A percentile compares a stretch with the other conserved stretches of the same genome.
These are phyloP conservation scores for Phoma sp. DNA, from an alignment of 2,329 filamentous ascomycete genomes.

Conservation along the genomic window DNA sequence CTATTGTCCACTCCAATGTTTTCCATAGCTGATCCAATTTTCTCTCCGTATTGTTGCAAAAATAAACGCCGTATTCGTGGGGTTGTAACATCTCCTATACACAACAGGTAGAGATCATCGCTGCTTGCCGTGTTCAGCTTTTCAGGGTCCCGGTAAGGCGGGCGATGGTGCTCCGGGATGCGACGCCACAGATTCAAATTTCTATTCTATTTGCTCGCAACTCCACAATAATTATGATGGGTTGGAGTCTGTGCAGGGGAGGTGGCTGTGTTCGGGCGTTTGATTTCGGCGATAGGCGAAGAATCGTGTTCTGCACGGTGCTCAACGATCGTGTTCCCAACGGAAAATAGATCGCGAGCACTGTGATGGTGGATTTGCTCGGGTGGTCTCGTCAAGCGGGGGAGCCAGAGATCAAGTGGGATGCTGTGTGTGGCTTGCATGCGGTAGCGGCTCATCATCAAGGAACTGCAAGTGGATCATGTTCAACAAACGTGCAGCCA, in stretches of 20 bases:
- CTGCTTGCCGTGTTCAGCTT: constrained; percentile 19
- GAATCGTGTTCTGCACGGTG: constrained; percentile 1
- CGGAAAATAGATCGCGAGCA: constrained; percentile 1
- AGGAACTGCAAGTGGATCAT: constrained; percentile 4
- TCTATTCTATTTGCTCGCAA: constrained; percentile 16
- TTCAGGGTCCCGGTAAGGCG: constrained; percentile 25
- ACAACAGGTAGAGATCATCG: constrained; percentile 16
- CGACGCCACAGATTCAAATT: constrained; percentile 27
- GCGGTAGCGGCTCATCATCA: constrained; percentile 14
- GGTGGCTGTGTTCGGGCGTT: constrained; percentile 23
- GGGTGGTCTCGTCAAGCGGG: constrained; percentile 10
- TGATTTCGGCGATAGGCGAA: constrained; percentile 14
- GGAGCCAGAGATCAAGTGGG: constrained; percentile 5
- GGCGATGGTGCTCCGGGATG: constrained; percentile 31
- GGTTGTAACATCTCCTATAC: constrained; percentile 5
- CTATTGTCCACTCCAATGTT: too few species aligned
- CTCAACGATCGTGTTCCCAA: constrained; percentile 1
- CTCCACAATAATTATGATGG: constrained; percentile 26
- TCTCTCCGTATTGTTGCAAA: constrained; percentile 10
- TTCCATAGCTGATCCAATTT: not conserved
- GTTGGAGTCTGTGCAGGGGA: constrained; percentile 22
- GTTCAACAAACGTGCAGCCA: constrained; percentile 3
- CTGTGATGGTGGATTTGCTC: constrained; percentile 23
- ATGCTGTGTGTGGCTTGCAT: constrained; percentile 13
- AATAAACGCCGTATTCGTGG: constrained; percentile 10